Conservation (phyloP, 1,284 basidiomycete genomes). For the Cutaneotrichosporon sp. region DNA sequence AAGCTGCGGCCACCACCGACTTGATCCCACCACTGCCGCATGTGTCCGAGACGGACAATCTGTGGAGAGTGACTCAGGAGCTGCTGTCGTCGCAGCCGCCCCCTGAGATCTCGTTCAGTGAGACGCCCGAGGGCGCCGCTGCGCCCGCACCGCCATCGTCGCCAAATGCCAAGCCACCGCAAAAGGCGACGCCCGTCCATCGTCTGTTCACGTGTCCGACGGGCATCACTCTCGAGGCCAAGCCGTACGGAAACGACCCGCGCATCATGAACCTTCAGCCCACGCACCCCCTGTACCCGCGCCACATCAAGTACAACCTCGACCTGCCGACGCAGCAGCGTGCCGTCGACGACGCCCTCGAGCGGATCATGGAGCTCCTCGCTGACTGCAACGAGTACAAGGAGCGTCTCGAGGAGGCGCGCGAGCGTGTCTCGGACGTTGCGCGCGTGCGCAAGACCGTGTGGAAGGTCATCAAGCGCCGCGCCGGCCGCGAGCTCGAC, state of each 20-base stretch:
- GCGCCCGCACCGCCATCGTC: slow-evolving; percentile 3
- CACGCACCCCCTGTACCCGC: slow-evolving; percentile 21
- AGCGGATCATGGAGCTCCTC: slow-evolving; percentile 48
- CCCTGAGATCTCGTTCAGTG: slow-evolving; percentile 25
- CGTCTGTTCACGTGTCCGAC: slow-evolving; percentile 42
- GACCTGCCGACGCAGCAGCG: slow-evolving; percentile 40
- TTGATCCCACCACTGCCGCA: slow-evolving; percentile 35
- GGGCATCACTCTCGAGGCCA: slow-evolving; percentile 42
- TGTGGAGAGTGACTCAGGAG: slow-evolving; percentile 44
- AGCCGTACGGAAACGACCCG: slow-evolving; percentile 32
- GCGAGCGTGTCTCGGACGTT: slow-evolving; percentile 50
- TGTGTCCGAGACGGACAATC: slow-evolving; percentile 42
- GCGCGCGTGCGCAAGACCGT: slow-evolving; percentile 49
- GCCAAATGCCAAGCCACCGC: not conserved
- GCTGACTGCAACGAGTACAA: slow-evolving; percentile 53
- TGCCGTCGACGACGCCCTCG: slow-evolving; percentile 46
- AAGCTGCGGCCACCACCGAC: slow-evolving; percentile 3
- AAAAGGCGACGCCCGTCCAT: slow-evolving; percentile 39
- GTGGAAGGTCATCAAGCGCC: slow-evolving; percentile 49
- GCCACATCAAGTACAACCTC: slow-evolving; percentile 39
- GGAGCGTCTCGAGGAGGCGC: slow-evolving; percentile 51
- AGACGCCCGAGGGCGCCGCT: slow-evolving; percentile 25
- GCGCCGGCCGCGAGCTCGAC: slow-evolving; percentile 41
- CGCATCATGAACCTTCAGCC: slow-evolving; percentile 4
- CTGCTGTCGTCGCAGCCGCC: slow-evolving; percentile 22